A percentile compares a stretch with the other conserved stretches of the same genome.
phyloP scores from a whole-genome alignment of 1,139 yeast genomes.

The Saccharomyces pastorianus region DNA sequence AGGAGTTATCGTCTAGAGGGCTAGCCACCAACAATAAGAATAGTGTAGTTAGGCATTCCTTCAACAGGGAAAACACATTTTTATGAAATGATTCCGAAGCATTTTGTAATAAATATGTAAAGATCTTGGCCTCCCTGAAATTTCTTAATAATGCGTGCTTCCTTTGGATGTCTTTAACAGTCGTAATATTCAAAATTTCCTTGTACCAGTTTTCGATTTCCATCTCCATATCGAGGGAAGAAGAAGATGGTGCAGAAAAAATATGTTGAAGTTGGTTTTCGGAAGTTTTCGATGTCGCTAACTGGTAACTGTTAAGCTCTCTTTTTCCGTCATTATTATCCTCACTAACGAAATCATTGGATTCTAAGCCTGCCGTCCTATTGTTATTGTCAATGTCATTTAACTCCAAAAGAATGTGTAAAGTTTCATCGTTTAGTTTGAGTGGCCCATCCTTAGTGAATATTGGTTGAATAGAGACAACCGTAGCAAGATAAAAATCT shows the following conservation, averaged over 20 bases:
- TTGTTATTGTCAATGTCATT: constrained; percentile 86
- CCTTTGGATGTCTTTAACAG: constrained; percentile 25
- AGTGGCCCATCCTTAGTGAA: constrained; percentile 86
- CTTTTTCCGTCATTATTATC: neutral
- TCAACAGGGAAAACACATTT: constrained; percentile 10
- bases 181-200: constrained; percentile 28
- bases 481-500: constrained; percentile 82
- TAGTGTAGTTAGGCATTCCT: constrained; percentile 24
- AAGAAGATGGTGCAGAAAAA: neutral
- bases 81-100: constrained; percentile 7
- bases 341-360: constrained; percentile 54
- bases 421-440: constrained; percentile 60
- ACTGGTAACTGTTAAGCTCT: neutral
- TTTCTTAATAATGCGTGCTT: constrained; percentile 16
- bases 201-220: constrained; percentile 31
- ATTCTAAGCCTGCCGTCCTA: constrained; percentile 8
- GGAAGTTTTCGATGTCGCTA: neutral
- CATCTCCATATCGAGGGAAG: constrained; percentile 18
- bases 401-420: constrained; percentile 60
- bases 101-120: constrained; percentile 1
- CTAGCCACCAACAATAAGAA: constrained; percentile 25
- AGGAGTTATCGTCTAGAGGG: constrained; percentile 27
- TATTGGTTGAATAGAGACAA: constrained; percentile 95
- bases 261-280: neutral
- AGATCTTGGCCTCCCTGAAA: constrained; percentile 21